These are phyloP conservation scores for Rhizophora mangle DNA, from an alignment of 345 rosid species.

Conservation along the genomic window DNA sequence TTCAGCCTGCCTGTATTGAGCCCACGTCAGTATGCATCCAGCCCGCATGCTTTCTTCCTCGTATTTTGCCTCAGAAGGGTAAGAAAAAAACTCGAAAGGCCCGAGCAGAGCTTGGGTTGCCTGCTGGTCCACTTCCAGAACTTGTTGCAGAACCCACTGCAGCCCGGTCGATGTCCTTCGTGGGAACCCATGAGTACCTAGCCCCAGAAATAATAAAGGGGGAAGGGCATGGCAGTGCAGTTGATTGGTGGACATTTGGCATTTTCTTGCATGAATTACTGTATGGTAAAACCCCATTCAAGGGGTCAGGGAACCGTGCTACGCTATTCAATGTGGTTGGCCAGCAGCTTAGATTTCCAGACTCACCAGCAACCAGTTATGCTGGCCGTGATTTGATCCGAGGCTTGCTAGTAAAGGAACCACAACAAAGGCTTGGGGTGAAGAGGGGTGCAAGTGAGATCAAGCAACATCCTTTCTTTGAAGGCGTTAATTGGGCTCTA, in stretches of 20 bases:
- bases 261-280: conserved; percentile 86
- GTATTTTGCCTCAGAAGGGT: conserved; percentile 68
- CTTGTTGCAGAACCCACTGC: conserved; percentile 95
- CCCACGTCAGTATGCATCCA: conserved; percentile 83
- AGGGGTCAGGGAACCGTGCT: conserved; percentile 92
- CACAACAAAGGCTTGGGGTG: conserved; percentile 84
- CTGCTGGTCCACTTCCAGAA: conserved; percentile 64
- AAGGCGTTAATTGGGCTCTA: conserved; percentile 97
- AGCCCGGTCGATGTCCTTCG: conserved; percentile 96
- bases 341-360: conserved; percentile 84
- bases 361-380: conserved; percentile 78
- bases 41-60: conserved; percentile 83
- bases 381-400: conserved; percentile 80
- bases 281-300: conserved; percentile 88
- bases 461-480: conserved; percentile 93
- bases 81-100: conserved; percentile 69
- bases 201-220: conserved; percentile 97
- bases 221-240: conserved; percentile 98
- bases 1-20: conserved; percentile 88
- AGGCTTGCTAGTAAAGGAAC: conserved; percentile 87
- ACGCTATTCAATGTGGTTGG: conserved; percentile 93
- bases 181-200: conserved; percentile 96
- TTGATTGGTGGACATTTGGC: conserved; percentile 99
- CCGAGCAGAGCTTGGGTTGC: conserved; percentile 47
- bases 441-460: conserved; percentile 98